A percentile compares a stretch with the other conserved stretches of the same genome.
Evolutionary conservation across 306 rosid genomes (phyloP).

Genomic region (Crotalaria pallida): DNA sequence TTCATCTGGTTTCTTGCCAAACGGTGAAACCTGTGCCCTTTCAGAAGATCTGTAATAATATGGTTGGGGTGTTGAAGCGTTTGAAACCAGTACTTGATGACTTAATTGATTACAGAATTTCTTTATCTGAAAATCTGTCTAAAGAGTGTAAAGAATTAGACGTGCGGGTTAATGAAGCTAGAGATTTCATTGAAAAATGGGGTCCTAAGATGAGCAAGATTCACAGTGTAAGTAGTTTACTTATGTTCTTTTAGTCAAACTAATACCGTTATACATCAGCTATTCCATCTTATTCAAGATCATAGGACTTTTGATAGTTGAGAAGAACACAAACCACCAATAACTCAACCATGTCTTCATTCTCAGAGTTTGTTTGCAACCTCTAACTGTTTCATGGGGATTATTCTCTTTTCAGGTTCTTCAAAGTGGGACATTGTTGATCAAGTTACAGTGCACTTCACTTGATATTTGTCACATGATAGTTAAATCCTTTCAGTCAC

Average conservation of each 20-base stretch:
- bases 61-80: constrained; percentile 69
- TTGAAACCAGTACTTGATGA: constrained; percentile 86
- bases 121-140: constrained; percentile 44
- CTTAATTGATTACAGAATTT: constrained; percentile 42
- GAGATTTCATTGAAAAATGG: constrained; percentile 84
- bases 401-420: constrained; percentile 54
- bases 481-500: constrained; percentile 49
- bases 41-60: constrained; percentile 58
- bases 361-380: neutral
- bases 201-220: constrained; percentile 80
- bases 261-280: neutral
- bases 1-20: constrained; percentile 84
- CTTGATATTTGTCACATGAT: constrained; percentile 60
- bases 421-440: constrained; percentile 58
- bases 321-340: neutral
- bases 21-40: constrained; percentile 50
- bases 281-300: constrained; percentile 5
- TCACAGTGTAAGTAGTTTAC: constrained; percentile 52
- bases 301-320: neutral
- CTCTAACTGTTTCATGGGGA: neutral
- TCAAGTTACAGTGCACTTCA: constrained; percentile 52
- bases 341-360: neutral
- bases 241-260: neutral
- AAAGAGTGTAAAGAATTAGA: constrained; percentile 78
- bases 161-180: constrained; percentile 57